Percentiles rank a stretch among this genome's conserved stretches.
Evolutionary conservation across 2,329 filamentous ascomycete species (phyloP).

Genomic region (Aspergillus alliaceus): DNA sequence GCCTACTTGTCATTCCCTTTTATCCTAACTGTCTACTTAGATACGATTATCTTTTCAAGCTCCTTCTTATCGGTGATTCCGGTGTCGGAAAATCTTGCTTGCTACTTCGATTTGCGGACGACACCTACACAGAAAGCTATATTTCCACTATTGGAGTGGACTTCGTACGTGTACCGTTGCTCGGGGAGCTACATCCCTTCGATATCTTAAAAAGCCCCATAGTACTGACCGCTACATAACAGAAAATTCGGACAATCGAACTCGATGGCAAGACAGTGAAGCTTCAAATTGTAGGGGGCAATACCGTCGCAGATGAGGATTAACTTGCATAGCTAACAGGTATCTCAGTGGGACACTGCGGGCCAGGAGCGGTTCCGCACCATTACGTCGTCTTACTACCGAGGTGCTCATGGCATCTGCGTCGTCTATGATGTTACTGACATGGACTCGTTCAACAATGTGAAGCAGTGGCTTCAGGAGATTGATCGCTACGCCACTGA

Average conservation of each 20-base stretch:
- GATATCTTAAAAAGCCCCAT: constrained; percentile 1
- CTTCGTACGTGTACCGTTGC: constrained; percentile 67
- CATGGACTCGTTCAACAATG: constrained; percentile 99
- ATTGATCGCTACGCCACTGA: constrained; percentile 99
- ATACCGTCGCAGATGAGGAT: neutral
- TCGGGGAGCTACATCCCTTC: neutral
- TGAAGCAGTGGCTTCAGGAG: constrained; percentile 99
- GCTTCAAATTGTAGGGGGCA: constrained; percentile 83
- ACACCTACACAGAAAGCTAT: constrained; percentile 99
- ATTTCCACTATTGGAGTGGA: constrained; percentile 99
- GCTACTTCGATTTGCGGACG: constrained; percentile 95
- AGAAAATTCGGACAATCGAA: constrained; percentile 99
- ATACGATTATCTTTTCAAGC: constrained; percentile 99
- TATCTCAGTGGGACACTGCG: constrained; percentile 89
- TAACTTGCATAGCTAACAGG: constrained; percentile 13
- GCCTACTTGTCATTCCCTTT: constrained; percentile 14
- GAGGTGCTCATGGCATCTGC: constrained; percentile 97
- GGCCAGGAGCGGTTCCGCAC: constrained; percentile 99
- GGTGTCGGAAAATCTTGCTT: constrained; percentile 99
- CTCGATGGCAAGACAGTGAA: constrained; percentile 99
- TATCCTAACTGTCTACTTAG: constrained; percentile 51
- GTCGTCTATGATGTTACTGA: constrained; percentile 99
- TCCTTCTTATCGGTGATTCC: constrained; percentile 99
- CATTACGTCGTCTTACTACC: constrained; percentile 99
- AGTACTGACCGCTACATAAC: constrained; percentile 22